Evolutionary conservation across 441 rosid genomes (phyloP), one percentile per base, ranked within the genome.

Genomic region (Corymbia calophylla): DNA sequence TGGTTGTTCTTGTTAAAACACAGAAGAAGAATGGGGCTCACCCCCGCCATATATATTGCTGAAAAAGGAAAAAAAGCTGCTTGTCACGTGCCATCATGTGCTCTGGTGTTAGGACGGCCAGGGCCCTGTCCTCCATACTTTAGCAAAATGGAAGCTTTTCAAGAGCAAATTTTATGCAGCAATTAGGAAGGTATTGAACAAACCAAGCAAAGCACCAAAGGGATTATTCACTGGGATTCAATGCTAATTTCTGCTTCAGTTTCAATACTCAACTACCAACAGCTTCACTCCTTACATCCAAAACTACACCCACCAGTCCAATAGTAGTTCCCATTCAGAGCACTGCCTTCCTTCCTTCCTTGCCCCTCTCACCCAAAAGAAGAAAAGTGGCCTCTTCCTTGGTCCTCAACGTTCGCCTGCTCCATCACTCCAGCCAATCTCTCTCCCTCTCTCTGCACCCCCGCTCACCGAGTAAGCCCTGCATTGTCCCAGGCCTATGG

Each of bases 401-500:
- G 66, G 3, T 60, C 66, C 66, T 60, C 31, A 27, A 60, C 12
- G 66, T 31, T 12, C 27, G 66, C 66, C 10, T 19, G 66, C 31
- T 60, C 10, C 66, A 5, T 62, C 68, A 10, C 64, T 25, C 5
- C 64, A 58, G 10, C 64, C 64, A 60, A 8, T 16, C 77, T n/a
- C 73, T n/a, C 11, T 64, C 3, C 66, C 31, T 64, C 73, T 66
- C 11, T 55, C 58, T 17, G 3, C 18, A 29, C 68, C 32, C 68
- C 12, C 12, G 0, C 2, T 31, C 13, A 1, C 23, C 7, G 23
- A 4, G 4, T 31, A 31, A 66, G 7, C 19, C 77, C 31, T 31
- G 77, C 77, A 8, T 0, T 17, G 19, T 1, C 9, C 10, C 5
- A 2, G 77, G 44, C 9, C 44, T 21, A 31, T 0, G 44, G 4